phyloP scores from a whole-genome alignment of 1,284 basidiomycete genomes.

The Flammula alnicola region DNA sequence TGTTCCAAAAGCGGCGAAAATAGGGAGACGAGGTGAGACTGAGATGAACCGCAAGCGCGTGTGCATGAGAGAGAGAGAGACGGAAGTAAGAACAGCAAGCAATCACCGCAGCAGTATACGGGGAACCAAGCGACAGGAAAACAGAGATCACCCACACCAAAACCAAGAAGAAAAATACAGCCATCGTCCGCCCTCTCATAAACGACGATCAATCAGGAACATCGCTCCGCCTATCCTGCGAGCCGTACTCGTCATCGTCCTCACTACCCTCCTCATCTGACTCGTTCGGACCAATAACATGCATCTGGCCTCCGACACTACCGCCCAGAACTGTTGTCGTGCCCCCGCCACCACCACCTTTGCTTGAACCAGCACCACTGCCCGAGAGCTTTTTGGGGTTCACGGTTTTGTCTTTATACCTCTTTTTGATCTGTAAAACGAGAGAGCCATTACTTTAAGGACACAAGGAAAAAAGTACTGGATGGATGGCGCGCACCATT shows the following conservation, averaged over 20 bases:
- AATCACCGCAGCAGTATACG: conserved; percentile 1
- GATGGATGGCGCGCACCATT: conserved; percentile 50
- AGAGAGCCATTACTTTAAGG: conserved; percentile 10
- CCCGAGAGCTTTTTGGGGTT: conserved; percentile 18
- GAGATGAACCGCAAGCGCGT: conserved; percentile 1
- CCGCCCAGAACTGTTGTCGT: conserved; percentile 22
- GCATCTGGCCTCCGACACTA: conserved; percentile 25
- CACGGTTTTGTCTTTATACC: conserved; percentile 31
- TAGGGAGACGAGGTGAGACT: not conserved
- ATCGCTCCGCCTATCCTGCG: conserved; percentile 27
- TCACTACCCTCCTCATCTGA: conserved; percentile 34
- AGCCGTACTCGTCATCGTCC: conserved; percentile 31
- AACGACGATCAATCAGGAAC: conserved; percentile 7
- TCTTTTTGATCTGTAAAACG: conserved; percentile 44
- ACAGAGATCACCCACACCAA: too few relatives aligned
- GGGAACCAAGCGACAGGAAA: too few relatives aligned
- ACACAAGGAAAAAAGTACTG: conserved; percentile 10
- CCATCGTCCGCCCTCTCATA: not conserved
- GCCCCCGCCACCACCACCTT: conserved; percentile 10
- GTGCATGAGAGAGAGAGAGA: not conserved
- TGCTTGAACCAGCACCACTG: conserved; percentile 2
- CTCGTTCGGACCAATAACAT: conserved; percentile 28
- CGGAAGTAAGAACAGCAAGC: not conserved
- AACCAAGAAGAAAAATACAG: not conserved
- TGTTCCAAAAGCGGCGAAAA: conserved; percentile 1